phyloP scores from a whole-genome alignment of 2,329 filamentous ascomycete species.

The Pseudogymnoascus sp. region DNA sequence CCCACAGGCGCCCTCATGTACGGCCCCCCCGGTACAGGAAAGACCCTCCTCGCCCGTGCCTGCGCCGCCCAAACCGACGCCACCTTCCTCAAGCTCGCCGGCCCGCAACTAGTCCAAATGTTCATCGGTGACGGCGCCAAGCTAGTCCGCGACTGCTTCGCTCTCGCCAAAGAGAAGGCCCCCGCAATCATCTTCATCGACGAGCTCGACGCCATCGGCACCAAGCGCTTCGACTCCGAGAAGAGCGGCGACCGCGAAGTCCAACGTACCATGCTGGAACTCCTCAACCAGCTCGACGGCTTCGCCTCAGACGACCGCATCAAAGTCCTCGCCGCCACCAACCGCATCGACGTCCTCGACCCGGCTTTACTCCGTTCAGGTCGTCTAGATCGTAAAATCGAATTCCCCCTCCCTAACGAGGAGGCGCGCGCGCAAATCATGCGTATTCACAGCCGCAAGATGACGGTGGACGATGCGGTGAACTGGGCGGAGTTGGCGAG shows the following conservation, averaged over 20 bases:
- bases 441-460: constrained; percentile 95
- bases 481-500: constrained; percentile 95
- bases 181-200: constrained; percentile 99
- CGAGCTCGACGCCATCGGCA: constrained; percentile 95
- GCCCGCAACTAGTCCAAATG: constrained; percentile 97
- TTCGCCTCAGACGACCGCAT: constrained; percentile 95
- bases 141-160: constrained; percentile 94
- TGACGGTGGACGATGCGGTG: constrained; percentile 86
- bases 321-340: constrained; percentile 91
- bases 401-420: constrained; percentile 96
- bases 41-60: constrained; percentile 85
- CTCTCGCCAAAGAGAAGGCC: constrained; percentile 95
- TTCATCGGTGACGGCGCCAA: constrained; percentile 99
- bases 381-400: constrained; percentile 91
- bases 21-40: constrained; percentile 81
- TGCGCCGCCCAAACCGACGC: constrained; percentile 97
- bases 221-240: constrained; percentile 96
- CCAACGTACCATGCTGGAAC: constrained; percentile 96
- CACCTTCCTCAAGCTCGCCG: constrained; percentile 96
- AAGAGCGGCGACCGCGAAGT: constrained; percentile 98
- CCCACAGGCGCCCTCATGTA: constrained; percentile 91
- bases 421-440: constrained; percentile 95
- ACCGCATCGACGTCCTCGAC: constrained; percentile 88
- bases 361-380: constrained; percentile 85
- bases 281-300: constrained; percentile 95